A percentile compares a stretch with the other conserved stretches of the same genome.
phyloP scores from a whole-genome alignment of 345 rosid genomes.

The Gossypium arboreum region DNA sequence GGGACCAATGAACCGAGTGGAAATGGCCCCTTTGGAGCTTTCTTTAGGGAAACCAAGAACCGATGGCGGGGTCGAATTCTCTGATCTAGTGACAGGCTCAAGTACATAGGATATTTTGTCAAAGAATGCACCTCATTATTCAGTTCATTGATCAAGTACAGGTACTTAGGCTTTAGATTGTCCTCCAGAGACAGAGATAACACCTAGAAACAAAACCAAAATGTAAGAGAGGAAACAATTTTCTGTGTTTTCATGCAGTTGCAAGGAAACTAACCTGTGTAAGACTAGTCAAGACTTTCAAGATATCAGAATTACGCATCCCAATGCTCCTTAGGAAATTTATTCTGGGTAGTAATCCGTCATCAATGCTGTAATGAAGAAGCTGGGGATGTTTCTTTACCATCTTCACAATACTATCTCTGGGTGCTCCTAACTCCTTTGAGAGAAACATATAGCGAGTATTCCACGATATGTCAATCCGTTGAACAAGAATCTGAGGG shows the following conservation, averaged over 20 bases:
- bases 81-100: constrained; percentile 86
- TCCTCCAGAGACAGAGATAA: constrained; percentile 88
- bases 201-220: constrained; percentile 45
- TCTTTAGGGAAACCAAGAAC: constrained; percentile 83
- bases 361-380: constrained; percentile 91
- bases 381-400: constrained; percentile 92
- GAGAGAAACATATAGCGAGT: constrained; percentile 85
- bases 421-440: constrained; percentile 85
- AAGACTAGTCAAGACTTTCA: constrained; percentile 94
- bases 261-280: constrained; percentile 58
- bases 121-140: constrained; percentile 67
- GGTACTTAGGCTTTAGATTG: constrained; percentile 87
- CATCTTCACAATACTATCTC: constrained; percentile 86
- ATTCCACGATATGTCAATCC: constrained; percentile 91
- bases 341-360: constrained; percentile 85
- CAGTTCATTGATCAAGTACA: constrained; percentile 83
- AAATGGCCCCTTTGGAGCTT: constrained; percentile 93
- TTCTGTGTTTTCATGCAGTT: not conserved
- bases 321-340: constrained; percentile 91
- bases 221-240: not conserved
- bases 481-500: constrained; percentile 92
- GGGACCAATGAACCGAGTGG: constrained; percentile 84
- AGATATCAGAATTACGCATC: constrained; percentile 68
- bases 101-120: constrained; percentile 81
- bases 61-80: constrained; percentile 93